phyloP scores from a whole-genome alignment of 164 flowering plant genomes.

The Cinnamomum micranthum region DNA sequence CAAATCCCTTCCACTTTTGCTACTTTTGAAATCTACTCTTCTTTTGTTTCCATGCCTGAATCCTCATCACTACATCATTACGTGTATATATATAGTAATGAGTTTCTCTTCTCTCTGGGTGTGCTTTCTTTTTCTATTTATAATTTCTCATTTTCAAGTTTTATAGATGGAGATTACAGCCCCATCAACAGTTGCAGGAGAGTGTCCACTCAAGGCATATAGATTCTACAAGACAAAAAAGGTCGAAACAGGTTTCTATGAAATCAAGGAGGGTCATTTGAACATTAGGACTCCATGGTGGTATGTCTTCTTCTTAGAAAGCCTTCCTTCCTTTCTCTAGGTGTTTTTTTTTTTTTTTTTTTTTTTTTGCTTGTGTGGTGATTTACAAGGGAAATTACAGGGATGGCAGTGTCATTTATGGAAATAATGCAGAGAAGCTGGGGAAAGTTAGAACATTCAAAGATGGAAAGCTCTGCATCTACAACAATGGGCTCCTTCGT shows the following conservation, averaged over 20 bases:
- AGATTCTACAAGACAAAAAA: constrained; percentile 32
- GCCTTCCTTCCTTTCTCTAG: background rate
- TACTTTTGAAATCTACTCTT: background rate
- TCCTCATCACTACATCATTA: no score
- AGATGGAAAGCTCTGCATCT: constrained; percentile 41
- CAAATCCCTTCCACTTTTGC: background rate
- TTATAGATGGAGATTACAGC: constrained; percentile 35
- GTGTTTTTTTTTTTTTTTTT: no score
- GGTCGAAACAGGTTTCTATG: constrained; percentile 24
- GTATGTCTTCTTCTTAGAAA: constrained; percentile 15
- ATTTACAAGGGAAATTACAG: constrained; percentile 10
- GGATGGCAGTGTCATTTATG: constrained; percentile 48
- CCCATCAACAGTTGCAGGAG: constrained; percentile 30
- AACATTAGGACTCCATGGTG: constrained; percentile 50
- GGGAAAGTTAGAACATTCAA: constrained; percentile 28
- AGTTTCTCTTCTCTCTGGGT: background rate
- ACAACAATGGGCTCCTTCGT: constrained; percentile 32
- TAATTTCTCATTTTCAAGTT: background rate
- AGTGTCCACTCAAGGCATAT: constrained; percentile 40
- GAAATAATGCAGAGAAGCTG: constrained; percentile 25
- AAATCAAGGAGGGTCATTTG: constrained; percentile 22
- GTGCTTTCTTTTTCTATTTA: background rate
- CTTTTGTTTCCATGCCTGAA: no score
- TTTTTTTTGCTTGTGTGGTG: background rate
- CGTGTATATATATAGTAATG: no score